Conservation (phyloP, 1,139 yeast species). For the Sugiyamaella japonica region DNA sequence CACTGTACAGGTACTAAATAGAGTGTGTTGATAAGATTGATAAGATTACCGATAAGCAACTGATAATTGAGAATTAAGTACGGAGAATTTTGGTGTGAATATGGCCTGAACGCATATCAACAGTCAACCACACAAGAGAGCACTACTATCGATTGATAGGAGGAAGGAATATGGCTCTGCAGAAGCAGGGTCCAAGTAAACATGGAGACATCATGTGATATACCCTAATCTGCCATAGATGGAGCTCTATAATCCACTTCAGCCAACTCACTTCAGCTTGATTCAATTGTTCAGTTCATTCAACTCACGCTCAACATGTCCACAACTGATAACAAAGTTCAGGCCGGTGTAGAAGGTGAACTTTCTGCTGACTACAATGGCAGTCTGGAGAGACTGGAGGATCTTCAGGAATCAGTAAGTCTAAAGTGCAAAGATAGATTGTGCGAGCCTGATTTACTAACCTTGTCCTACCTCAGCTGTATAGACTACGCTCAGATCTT, state of each 20-base stretch:
- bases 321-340: background rate
- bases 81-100: background rate
- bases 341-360: constrained; percentile 4
- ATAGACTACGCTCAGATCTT: constrained; percentile 28
- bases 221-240: background rate
- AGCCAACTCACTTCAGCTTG: background rate
- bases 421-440: too few species aligned
- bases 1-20: background rate
- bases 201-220: background rate
- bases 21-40: constrained; percentile 1
- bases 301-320: too few species aligned
- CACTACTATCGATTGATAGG: too few species aligned
- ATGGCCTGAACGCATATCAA: background rate
- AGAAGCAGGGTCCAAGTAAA: background rate
- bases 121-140: too few species aligned
- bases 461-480: constrained; percentile 18
- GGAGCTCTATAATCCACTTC: too few species aligned
- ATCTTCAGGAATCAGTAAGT: constrained; percentile 26
- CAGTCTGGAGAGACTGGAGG: constrained; percentile 24
- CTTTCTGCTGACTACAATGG: constrained; percentile 21
- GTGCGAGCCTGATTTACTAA: background rate
- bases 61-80: background rate
- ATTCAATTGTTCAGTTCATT: too few species aligned
- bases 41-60: too few species aligned
- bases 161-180: background rate